These are phyloP conservation scores for Skeletonema costatum DNA, from an alignment of 108 stramenopile species.

Conservation along the genomic window DNA sequence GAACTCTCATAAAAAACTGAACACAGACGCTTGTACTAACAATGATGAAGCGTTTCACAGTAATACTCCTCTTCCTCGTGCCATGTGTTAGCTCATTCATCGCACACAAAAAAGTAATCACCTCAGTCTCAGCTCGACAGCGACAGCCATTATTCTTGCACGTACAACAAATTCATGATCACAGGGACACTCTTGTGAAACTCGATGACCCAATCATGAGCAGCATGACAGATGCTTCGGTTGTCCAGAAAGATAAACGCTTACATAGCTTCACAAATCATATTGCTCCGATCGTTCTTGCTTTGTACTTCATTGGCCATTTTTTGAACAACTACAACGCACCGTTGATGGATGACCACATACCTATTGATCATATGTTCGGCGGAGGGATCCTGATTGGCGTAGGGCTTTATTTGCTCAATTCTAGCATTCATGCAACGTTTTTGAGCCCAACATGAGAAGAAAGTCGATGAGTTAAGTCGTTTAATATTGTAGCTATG, in stretches of 20 bases:
- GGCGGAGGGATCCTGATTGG: slow-evolving; percentile 20
- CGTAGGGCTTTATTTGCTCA: slow-evolving; percentile 20
- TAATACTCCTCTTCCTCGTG: background rate
- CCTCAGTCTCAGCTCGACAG: background rate
- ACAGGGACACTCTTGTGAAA: slow-evolving; percentile 21
- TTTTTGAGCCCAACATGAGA: slow-evolving; percentile 29
- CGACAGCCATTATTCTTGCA: slow-evolving; percentile 11
- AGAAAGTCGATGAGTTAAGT: background rate
- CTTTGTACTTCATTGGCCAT: slow-evolving; percentile 29
- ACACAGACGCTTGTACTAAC: too few species aligned
- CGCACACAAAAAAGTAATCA: background rate
- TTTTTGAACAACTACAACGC: slow-evolving; percentile 2
- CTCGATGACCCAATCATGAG: slow-evolving; percentile 28
- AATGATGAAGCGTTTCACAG: too few species aligned
- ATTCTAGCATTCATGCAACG: slow-evolving; percentile 26
- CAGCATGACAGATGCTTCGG: background rate
- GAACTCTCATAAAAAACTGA: too few species aligned
- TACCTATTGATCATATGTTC: slow-evolving; percentile 30
- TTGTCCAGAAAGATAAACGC: background rate
- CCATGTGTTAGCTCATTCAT: background rate
- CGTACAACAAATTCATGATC: slow-evolving; percentile 31
- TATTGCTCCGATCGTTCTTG: slow-evolving; percentile 30
- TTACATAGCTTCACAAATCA: slow-evolving; percentile 22
- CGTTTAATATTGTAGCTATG: background rate
- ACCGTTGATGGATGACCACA: background rate